phyloP scores from a whole-genome alignment of 345 rosid species.

The Ceriops tagal region DNA sequence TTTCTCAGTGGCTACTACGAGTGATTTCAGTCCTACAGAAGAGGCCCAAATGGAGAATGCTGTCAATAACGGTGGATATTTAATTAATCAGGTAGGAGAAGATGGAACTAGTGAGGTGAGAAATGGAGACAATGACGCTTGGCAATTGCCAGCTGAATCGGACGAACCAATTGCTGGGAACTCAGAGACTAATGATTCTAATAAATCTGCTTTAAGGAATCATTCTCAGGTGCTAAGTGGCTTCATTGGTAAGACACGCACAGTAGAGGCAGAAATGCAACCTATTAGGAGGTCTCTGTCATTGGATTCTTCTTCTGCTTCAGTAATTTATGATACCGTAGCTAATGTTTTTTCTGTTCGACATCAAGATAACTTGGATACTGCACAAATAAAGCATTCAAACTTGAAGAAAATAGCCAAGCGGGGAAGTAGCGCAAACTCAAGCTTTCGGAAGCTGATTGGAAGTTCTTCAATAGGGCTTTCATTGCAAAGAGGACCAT shows the following conservation, averaged over 20 bases:
- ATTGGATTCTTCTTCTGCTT: constrained; percentile 38
- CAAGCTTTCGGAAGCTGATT: constrained; percentile 27
- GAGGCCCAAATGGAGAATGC: constrained; percentile 17
- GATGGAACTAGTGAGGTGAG: constrained; percentile 21
- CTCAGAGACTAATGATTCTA: constrained; percentile 7
- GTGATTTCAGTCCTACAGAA: constrained; percentile 19
- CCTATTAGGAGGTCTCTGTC: constrained; percentile 55
- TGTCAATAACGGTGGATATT: constrained; percentile 3
- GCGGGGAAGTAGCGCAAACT: constrained; percentile 17
- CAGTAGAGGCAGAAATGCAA: constrained; percentile 20
- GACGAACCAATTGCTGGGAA: constrained; percentile 12
- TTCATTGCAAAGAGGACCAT: constrained; percentile 36
- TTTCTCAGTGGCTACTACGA: constrained; percentile 13
- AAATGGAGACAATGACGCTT: constrained; percentile 5
- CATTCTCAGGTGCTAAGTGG: constrained; percentile 28
- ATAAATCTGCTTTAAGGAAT: constrained; percentile 9
- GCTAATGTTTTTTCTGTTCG: constrained; percentile 11
- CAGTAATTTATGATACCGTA: constrained; percentile 16
- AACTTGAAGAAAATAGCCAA: constrained; percentile 20
- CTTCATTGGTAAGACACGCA: constrained; percentile 11
- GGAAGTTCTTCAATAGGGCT: constrained; percentile 35
- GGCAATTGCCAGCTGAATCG: background rate
- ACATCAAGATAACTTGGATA: constrained; percentile 6
- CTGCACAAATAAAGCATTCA: constrained; percentile 11
- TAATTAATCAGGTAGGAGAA: constrained; percentile 4